These are phyloP conservation scores for Diaporthe sp. DNA, from an alignment of 2,329 filamentous ascomycete species.

Conservation along the genomic window DNA sequence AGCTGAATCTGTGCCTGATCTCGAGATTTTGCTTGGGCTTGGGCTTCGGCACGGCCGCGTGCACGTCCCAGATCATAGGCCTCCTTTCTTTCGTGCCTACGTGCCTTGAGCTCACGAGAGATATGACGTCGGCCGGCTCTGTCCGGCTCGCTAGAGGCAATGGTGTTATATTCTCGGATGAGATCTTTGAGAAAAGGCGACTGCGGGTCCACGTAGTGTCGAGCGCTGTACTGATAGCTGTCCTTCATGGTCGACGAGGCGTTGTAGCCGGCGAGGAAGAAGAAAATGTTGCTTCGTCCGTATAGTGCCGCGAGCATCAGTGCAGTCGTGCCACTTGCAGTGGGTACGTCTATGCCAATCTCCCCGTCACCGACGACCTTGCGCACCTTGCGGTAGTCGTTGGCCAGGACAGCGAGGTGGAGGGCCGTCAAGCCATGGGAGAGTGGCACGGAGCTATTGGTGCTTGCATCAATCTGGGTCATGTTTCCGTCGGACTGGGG, in stretches of 20 bases:
- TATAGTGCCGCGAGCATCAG: conserved; percentile 17
- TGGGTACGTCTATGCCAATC: neutral
- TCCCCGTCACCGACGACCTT: neutral
- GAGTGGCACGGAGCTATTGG: neutral
- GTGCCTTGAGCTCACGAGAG: neutral
- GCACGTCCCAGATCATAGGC: neutral
- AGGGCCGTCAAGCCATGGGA: neutral
- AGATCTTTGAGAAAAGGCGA: neutral
- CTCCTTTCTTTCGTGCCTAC: neutral
- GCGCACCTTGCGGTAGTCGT: neutral
- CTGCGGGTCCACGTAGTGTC: neutral
- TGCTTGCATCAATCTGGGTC: neutral
- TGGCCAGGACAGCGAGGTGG: neutral
- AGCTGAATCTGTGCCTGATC: neutral
- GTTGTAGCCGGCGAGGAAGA: neutral
- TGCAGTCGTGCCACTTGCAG: neutral
- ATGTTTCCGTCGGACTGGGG: neutral
- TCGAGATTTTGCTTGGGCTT: neutral
- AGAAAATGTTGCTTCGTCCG: neutral
- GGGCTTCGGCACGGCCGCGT: neutral
- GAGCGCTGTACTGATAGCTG: neutral
- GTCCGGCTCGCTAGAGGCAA: neutral
- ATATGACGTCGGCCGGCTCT: neutral
- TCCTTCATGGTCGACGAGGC: neutral
- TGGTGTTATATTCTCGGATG: neutral